These are phyloP conservation scores for Rutstroemia sydowiana DNA, from an alignment of 2,329 filamentous ascomycete species.

Conservation along the genomic window DNA sequence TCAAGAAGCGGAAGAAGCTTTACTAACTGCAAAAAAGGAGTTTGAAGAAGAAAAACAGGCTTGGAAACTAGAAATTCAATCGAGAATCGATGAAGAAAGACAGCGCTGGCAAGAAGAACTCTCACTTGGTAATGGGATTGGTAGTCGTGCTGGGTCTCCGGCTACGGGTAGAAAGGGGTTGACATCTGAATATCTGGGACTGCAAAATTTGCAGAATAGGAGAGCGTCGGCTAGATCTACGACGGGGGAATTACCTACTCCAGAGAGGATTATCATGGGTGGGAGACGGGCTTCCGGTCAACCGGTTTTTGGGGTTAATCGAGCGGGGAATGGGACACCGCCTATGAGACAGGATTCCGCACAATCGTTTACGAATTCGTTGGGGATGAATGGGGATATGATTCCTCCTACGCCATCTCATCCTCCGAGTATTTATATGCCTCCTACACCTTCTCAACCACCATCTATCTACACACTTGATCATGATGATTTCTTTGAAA, in stretches of 20 bases:
- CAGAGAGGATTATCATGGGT: conserved; percentile 16
- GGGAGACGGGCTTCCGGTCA: conserved; percentile 23
- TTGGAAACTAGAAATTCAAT: conserved; percentile 48
- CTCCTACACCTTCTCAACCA: conserved; percentile 16
- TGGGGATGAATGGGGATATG: neutral
- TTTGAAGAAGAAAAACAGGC: conserved; percentile 51
- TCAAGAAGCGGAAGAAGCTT: conserved; percentile 56
- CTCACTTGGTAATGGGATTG: conserved; percentile 25
- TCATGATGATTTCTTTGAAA: conserved; percentile 41
- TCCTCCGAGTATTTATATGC: too few relatives aligned
- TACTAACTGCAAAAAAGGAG: conserved; percentile 50
- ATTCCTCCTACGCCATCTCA: too few relatives aligned
- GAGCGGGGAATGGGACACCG: conserved; percentile 26
- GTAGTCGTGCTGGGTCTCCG: conserved; percentile 25
- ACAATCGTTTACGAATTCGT: conserved; percentile 16
- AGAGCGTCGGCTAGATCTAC: conserved; percentile 25
- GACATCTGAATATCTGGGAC: conserved; percentile 30
- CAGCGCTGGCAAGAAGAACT: conserved; percentile 49
- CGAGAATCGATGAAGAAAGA: conserved; percentile 58
- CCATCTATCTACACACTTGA: conserved; percentile 29
- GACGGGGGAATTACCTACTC: conserved; percentile 23
- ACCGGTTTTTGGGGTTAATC: conserved; percentile 21
- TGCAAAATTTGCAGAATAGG: conserved; percentile 31
- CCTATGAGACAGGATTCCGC: conserved; percentile 28
- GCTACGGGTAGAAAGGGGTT: conserved; percentile 26